Conservation (phyloP, 225 moss, liverwort and hornwort species). For the Marchantia paleacea region DNA sequence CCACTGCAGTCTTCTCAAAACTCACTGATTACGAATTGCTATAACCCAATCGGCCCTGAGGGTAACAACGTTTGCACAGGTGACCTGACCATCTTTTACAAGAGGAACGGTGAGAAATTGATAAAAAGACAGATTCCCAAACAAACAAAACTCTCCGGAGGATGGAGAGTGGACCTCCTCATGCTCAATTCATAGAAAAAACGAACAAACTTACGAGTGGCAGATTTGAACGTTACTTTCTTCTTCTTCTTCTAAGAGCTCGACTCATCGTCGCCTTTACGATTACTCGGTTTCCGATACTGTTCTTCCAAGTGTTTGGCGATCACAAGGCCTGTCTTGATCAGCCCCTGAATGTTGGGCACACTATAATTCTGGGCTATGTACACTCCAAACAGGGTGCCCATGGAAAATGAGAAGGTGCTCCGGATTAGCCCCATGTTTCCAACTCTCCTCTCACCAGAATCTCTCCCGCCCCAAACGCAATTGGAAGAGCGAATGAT, state of each 20-base stretch:
- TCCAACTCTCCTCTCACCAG: neutral
- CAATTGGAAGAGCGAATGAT: too few species aligned
- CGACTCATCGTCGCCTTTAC: constrained; percentile 19
- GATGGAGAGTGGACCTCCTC: neutral
- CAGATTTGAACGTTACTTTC: neutral
- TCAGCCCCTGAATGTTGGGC: constrained; percentile 63
- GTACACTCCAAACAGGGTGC: constrained; percentile 71
- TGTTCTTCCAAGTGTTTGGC: constrained; percentile 87
- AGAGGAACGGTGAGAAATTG: too few species aligned
- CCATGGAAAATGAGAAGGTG: constrained; percentile 65
- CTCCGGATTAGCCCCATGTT: constrained; percentile 79
- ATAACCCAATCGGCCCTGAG: too few species aligned
- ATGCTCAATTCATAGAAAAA: neutral
- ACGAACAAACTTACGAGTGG: neutral
- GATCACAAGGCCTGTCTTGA: constrained; percentile 67
- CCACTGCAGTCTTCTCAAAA: too few species aligned
- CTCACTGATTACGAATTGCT: too few species aligned
- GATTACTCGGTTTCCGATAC: constrained; percentile 64
- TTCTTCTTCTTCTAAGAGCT: neutral
- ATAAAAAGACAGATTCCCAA: too few species aligned
- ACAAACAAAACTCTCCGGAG: too few species aligned
- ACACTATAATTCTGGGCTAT: constrained; percentile 91
- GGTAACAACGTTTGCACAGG: too few species aligned
- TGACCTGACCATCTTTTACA: too few species aligned
- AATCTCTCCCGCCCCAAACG: too few species aligned